Evolutionary conservation across 805 yeast genomes (phyloP).

Genomic region (Crinitomyces ghanaensis): DNA sequence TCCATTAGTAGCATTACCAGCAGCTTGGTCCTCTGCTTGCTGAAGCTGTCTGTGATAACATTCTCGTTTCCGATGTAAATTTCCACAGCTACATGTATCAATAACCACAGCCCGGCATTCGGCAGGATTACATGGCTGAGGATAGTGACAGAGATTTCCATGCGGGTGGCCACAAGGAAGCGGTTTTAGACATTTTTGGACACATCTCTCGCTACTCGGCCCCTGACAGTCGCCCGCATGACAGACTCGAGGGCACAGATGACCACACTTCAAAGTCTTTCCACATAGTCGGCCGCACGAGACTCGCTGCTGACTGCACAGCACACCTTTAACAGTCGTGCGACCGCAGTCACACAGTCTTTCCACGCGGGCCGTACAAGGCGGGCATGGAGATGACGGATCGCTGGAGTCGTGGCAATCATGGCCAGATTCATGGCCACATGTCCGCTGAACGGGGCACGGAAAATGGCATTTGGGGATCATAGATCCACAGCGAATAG

Average conservation of each 20-base stretch:
- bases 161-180: slow-evolving; percentile 60
- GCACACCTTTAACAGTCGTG: slow-evolving; percentile 43
- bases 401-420: slow-evolving; percentile 58
- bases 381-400: slow-evolving; percentile 67
- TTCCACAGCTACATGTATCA: slow-evolving; percentile 56
- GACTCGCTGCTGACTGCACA: slow-evolving; percentile 56
- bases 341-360: slow-evolving; percentile 56
- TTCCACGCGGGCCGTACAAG: slow-evolving; percentile 45
- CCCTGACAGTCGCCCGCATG: slow-evolving; percentile 52
- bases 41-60: slow-evolving; percentile 44
- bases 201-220: slow-evolving; percentile 52
- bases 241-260: slow-evolving; percentile 47
- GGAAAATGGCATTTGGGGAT: slow-evolving; percentile 55
- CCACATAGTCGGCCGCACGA: slow-evolving; percentile 64
- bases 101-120: slow-evolving; percentile 30
- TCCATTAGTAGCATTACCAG: slow-evolving; percentile 22
- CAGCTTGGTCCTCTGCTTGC: slow-evolving; percentile 19
- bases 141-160: slow-evolving; percentile 50
- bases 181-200: no score
- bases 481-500: slow-evolving; percentile 71
- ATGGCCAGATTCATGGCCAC: slow-evolving; percentile 70
- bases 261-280: slow-evolving; percentile 35
- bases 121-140: slow-evolving; percentile 28
- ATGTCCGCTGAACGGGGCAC: slow-evolving; percentile 42
- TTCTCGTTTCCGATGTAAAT: slow-evolving; percentile 33